Conservation (phyloP, 257 asterid species). For the Apocynum venetum region DNA sequence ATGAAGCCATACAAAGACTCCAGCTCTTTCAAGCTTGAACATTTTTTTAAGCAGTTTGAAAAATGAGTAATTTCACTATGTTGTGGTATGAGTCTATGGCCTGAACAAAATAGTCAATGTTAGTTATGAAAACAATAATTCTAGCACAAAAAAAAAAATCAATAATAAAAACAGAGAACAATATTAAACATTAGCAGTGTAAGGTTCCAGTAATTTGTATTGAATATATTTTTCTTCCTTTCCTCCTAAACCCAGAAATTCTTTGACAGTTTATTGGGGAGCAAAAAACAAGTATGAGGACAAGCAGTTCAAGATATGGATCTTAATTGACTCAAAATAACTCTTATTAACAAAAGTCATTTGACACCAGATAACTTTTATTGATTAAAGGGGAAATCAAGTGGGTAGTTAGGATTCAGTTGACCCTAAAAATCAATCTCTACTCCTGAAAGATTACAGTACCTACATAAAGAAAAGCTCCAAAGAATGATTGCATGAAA, state of each 20-base stretch:
- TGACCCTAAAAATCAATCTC: neutral
- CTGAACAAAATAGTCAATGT: neutral
- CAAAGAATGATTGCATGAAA: neutral
- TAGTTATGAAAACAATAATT: neutral
- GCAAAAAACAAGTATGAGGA: neutral
- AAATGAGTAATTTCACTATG: conserved; percentile 16
- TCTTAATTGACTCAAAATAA: neutral
- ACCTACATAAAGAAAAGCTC: neutral
- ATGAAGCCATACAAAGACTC: conserved; percentile 51
- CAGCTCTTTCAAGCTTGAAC: conserved; percentile 48
- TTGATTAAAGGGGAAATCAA: neutral
- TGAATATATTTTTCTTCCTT: too few relatives aligned
- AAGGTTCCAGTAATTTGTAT: neutral
- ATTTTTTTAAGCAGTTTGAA: conserved; percentile 36
- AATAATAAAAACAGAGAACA: too few relatives aligned
- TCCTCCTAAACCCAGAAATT: too few relatives aligned
- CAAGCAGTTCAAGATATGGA: neutral
- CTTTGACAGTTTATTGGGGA: neutral
- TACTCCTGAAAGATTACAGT: neutral
- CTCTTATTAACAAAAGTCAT: neutral
- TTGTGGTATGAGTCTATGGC: conserved; percentile 5
- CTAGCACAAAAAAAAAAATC: neutral
- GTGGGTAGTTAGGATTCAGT: neutral
- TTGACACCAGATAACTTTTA: too few relatives aligned
- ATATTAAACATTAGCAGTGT: neutral